Evolutionary conservation across 129 eudicot species (phyloP).

Genomic region (Flaveria robusta): DNA sequence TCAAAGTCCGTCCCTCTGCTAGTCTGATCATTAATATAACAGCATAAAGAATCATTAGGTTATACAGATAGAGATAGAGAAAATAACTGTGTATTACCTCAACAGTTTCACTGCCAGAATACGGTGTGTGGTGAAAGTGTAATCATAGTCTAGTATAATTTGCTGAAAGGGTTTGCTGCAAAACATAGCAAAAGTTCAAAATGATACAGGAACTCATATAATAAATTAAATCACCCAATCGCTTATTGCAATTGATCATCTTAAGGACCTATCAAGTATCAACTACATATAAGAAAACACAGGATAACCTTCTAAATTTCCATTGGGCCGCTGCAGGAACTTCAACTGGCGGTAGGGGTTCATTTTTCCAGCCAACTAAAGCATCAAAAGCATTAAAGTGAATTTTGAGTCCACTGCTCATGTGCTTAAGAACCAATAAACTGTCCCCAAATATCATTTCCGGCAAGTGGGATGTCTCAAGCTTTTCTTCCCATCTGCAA

Average conservation of each 20-base stretch:
- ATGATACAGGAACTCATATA: not conserved
- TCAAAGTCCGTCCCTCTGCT: slow-evolving; percentile 40
- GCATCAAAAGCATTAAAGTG: slow-evolving; percentile 92
- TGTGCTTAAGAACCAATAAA: slow-evolving; percentile 75
- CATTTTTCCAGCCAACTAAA: slow-evolving; percentile 86
- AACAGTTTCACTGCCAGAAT: slow-evolving; percentile 76
- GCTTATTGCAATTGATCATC: slow-evolving; percentile 9
- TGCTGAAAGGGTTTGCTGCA: slow-evolving; percentile 84
- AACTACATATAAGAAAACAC: slow-evolving; percentile 12
- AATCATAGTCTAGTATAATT: slow-evolving; percentile 88
- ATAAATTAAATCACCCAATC: not conserved
- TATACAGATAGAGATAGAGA: not conserved
- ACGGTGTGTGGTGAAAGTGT: slow-evolving; percentile 95
- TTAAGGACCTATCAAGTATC: not conserved
- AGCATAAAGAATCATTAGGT: slow-evolving; percentile 10
- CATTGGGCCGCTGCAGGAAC: slow-evolving; percentile 98
- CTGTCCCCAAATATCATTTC: slow-evolving; percentile 98
- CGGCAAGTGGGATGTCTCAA: slow-evolving; percentile 85
- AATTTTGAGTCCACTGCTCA: slow-evolving; percentile 55
- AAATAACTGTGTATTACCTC: slow-evolving; percentile 51
- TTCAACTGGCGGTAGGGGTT: slow-evolving; percentile 93
- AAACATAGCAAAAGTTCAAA: slow-evolving; percentile 23
- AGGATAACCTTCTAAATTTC: slow-evolving; percentile 75
- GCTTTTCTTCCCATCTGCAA: slow-evolving; percentile 94
- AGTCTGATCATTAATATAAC: slow-evolving; percentile 45